A percentile compares a stretch with the other conserved stretches of the same genome.
phyloP scores from a whole-genome alignment of 1,139 yeast species.

The Pichia terricola region DNA sequence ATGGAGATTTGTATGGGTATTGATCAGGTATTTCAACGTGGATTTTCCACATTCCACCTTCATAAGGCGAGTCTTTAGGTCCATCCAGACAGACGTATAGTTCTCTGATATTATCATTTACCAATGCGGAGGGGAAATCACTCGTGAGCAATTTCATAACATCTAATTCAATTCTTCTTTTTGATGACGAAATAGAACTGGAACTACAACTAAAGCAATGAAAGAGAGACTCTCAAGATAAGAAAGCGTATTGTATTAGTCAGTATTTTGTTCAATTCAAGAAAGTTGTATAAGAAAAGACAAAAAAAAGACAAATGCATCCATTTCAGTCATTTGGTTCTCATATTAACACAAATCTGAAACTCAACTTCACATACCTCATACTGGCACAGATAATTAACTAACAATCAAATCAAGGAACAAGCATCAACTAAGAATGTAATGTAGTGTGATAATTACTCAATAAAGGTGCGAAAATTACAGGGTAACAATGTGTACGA shows the following conservation, averaged over 20 bases:
- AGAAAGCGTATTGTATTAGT: conserved; percentile 38
- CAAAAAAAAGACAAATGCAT: too few species aligned
- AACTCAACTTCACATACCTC: too few species aligned
- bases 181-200: background rate
- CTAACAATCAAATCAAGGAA: too few species aligned
- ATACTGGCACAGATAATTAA: too few species aligned
- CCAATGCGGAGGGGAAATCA: conserved; percentile 79
- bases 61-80: conserved; percentile 82
- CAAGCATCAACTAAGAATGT: too few species aligned
- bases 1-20: conserved; percentile 92
- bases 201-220: too few species aligned
- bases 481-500: too few species aligned
- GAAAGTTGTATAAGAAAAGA: background rate
- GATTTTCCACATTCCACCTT: conserved; percentile 84
- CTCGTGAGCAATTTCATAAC: conserved; percentile 96
- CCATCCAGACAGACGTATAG: conserved; percentile 82
- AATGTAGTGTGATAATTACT: too few species aligned
- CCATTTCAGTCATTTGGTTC: too few species aligned
- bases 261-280: conserved; percentile 16
- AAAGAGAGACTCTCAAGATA: too few species aligned
- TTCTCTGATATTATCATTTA: conserved; percentile 86
- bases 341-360: too few species aligned
- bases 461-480: too few species aligned
- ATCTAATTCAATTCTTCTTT: conserved; percentile 77
- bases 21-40: conserved; percentile 93